These are phyloP conservation scores for Omphalotus guepiniiformis DNA, from an alignment of 768 basidiomycete genomes.

Conservation along the genomic window DNA sequence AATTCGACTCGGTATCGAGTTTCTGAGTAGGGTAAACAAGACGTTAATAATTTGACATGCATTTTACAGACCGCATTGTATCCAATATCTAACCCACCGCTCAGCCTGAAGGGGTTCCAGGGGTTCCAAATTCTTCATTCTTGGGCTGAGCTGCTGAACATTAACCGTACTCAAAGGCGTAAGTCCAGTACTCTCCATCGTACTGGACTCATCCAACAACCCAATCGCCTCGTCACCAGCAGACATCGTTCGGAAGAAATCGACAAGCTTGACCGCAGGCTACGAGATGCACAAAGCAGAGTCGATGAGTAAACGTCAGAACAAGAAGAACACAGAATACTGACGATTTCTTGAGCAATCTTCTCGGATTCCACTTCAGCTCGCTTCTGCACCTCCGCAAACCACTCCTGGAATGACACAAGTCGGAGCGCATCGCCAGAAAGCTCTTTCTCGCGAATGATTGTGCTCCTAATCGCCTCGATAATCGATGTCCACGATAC, in stretches of 20 bases:
- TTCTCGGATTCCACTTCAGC: constrained; percentile 18
- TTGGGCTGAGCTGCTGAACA: neutral
- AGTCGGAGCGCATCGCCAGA: constrained; percentile 13
- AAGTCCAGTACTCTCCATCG: constrained; percentile 4
- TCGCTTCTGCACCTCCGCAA: constrained; percentile 20
- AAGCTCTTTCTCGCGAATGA: constrained; percentile 14
- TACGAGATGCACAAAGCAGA: constrained; percentile 8
- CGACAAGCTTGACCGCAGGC: constrained; percentile 31
- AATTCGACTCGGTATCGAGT: no score
- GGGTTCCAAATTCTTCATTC: neutral
- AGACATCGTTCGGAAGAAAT: constrained; percentile 21
- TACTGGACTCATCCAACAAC: neutral
- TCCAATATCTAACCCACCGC: constrained; percentile 5
- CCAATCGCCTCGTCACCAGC: constrained; percentile 15
- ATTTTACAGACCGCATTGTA: constrained; percentile 12
- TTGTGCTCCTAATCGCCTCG: constrained; percentile 15
- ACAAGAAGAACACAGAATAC: constrained; percentile 10
- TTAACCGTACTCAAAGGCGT: constrained; percentile 2
- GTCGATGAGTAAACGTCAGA: neutral
- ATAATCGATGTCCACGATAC: constrained; percentile 26
- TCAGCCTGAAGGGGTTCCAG: neutral
- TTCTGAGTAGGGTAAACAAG: no score
- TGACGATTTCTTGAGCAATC: constrained; percentile 27
- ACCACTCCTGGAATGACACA: constrained; percentile 26
- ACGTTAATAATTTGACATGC: no score